Base-by-base conservation (phyloP, 345 rosid species). In the Clarkia xantiana region DNA sequence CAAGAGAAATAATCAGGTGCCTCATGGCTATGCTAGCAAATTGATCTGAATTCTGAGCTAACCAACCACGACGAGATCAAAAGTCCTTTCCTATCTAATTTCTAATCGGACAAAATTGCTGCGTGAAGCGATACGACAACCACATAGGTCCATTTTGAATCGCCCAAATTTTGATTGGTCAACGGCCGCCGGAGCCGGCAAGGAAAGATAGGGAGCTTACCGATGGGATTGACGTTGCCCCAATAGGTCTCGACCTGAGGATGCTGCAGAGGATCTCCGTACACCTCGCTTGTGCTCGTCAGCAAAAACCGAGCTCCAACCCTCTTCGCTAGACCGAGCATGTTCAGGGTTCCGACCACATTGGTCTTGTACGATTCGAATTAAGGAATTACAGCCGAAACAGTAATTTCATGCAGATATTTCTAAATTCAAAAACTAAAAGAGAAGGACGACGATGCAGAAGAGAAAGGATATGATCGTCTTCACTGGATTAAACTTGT, bases 221-320 rank as follows among this genome's bases (percentile, higher is more conserved):
- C 97, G 66, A 91, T 91, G 62, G 98, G 98, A 67, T 91, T 91
- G 64, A 91, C 98, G 80, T 91, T 91, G 68, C 98, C 98, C 98
- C 98, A 91, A 73, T 91, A 91, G 44, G 96, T 91, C 80, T 91
- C 98, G 44, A 81, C 85, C 80, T 91, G 98, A 10, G 98, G 98
- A 51, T 91, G 98, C 56, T 91, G 96, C 15, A 91, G 82, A 45
- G 98, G 98, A 71, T 91, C 98, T 8, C 98, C 98, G 64, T 91
- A 91, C 4, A 91, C 98, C 81, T 91, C 98, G 62, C 93, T 81
- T 47, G 98, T 91, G 60, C 98, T 91, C 9, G 98, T 86, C 36
- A 91, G 76, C 47, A 86, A 51, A 53, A 91, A 91, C 44, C 94
- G 68, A 0, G 98, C 96, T 9, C 98, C 98, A 11, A 91, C 94